These are phyloP conservation scores for Paecilomyces dactylethromorphus DNA, from an alignment of 2,329 filamentous ascomycete species.

Conservation along the genomic window DNA sequence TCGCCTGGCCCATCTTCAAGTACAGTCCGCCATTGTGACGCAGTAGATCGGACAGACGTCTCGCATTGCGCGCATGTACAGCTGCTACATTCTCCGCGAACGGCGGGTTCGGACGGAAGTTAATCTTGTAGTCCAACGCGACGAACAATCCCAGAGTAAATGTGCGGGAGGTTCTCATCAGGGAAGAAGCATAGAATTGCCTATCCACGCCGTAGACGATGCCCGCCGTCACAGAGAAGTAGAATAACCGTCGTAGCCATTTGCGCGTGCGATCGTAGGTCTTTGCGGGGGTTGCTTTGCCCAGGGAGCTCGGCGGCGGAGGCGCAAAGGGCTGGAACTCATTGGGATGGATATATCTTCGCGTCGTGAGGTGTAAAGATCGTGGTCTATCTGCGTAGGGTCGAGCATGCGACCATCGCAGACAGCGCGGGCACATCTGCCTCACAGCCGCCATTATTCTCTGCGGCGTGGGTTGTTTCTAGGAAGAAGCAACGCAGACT, in stretches of 20 bases:
- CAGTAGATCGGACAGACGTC: conserved; percentile 73
- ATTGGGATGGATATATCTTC: conserved; percentile 26
- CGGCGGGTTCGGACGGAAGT: conserved; percentile 76
- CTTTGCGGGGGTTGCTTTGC: conserved; percentile 63
- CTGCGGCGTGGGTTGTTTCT: neutral
- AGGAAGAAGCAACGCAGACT: neutral
- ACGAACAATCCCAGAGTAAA: conserved; percentile 74
- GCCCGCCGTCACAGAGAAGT: conserved; percentile 55
- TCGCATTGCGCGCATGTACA: conserved; percentile 76
- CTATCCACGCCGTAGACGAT: conserved; percentile 63
- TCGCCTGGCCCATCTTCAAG: conserved; percentile 95
- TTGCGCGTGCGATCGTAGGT: conserved; percentile 63
- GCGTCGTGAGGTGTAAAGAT: conserved; percentile 9
- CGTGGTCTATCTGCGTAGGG: neutral
- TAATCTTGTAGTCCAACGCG: conserved; percentile 91
- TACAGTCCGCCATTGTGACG: conserved; percentile 87
- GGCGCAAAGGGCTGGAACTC: conserved; percentile 64
- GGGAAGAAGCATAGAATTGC: conserved; percentile 69
- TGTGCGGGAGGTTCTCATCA: conserved; percentile 72
- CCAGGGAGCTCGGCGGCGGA: conserved; percentile 71
- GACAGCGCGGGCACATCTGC: neutral
- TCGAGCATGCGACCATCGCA: neutral
- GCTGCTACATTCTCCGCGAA: conserved; percentile 67
- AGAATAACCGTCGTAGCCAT: conserved; percentile 69
- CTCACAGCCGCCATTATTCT: neutral